Percentiles rank a stretch among this genome's conserved stretches.
Conservation (phyloP, 2,329 filamentous ascomycete species). For the Fonsecaea monophora region DNA sequence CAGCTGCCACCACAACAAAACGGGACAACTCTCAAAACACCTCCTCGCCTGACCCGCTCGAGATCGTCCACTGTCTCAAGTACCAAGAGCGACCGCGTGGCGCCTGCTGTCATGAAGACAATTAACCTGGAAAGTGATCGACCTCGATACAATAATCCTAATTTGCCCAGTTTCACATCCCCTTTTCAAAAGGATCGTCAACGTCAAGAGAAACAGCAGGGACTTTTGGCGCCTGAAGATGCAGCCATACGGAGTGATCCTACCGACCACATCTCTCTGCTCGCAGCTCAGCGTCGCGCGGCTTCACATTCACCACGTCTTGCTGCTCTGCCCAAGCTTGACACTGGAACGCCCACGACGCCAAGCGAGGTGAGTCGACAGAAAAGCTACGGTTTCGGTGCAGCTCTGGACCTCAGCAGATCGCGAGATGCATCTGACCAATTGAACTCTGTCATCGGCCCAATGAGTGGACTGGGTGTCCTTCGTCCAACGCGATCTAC, state of each 20-base stretch:
- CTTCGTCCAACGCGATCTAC: constrained; percentile 38
- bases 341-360: constrained; percentile 49
- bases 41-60: constrained; percentile 24
- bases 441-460: constrained; percentile 40
- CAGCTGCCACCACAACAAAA: constrained; percentile 35
- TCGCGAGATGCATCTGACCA: constrained; percentile 36
- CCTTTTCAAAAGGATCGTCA: constrained; percentile 51
- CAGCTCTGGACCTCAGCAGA: constrained; percentile 33
- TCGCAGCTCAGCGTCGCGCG: constrained; percentile 48
- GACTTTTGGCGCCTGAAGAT: constrained; percentile 36
- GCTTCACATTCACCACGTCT: constrained; percentile 52
- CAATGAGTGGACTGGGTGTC: constrained; percentile 34
- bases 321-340: constrained; percentile 58
- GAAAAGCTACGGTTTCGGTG: constrained; percentile 45
- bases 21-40: constrained; percentile 32
- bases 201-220: constrained; percentile 43
- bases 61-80: constrained; percentile 37
- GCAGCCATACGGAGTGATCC: constrained; percentile 27
- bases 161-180: constrained; percentile 61
- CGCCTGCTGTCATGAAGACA: constrained; percentile 18
- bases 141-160: constrained; percentile 51
- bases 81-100: constrained; percentile 32
- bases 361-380: constrained; percentile 30
- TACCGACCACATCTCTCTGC: constrained; percentile 53
- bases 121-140: constrained; percentile 23